A percentile compares a stretch with the other conserved stretches of the same genome.
phyloP scores from a whole-genome alignment of 495 filamentous ascomycete species.

The Tuber melanosporum region DNA sequence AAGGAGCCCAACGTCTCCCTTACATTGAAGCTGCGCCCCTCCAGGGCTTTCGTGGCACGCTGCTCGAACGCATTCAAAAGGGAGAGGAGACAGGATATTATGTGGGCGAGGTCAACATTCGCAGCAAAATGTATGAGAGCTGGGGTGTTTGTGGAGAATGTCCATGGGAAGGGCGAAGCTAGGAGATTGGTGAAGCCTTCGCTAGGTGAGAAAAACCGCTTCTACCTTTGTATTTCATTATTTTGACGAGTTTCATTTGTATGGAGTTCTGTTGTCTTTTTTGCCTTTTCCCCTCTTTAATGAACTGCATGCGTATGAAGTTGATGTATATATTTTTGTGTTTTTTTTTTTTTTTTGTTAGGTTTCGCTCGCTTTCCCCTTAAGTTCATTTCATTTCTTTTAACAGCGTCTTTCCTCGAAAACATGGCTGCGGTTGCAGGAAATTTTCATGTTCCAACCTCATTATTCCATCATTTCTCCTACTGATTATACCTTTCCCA shows the following conservation, averaged over 20 bases:
- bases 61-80: slow-evolving; percentile 28
- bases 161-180: slow-evolving; percentile 37
- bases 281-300: background rate
- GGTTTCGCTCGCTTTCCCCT: slow-evolving; percentile 20
- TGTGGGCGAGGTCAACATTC: slow-evolving; percentile 27
- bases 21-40: slow-evolving; percentile 39
- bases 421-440: slow-evolving; percentile 14
- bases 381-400: slow-evolving; percentile 13
- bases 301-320: background rate
- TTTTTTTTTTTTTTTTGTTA: slow-evolving; percentile 13
- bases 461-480: slow-evolving; percentile 13
- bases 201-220: slow-evolving; percentile 31
- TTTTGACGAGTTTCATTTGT: slow-evolving; percentile 6
- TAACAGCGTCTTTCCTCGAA: slow-evolving; percentile 3
- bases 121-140: slow-evolving; percentile 23
- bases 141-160: slow-evolving; percentile 35
- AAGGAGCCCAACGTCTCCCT: slow-evolving; percentile 28
- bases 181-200: slow-evolving; percentile 37
- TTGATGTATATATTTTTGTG: background rate
- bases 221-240: slow-evolving; percentile 14
- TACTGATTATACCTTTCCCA: slow-evolving; percentile 12
- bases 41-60: slow-evolving; percentile 25
- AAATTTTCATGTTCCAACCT: slow-evolving; percentile 13
- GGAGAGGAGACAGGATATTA: slow-evolving; percentile 31
- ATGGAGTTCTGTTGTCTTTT: slow-evolving; percentile 12